These are phyloP conservation scores for Yamadazyma blattariae DNA, from an alignment of 1,139 yeast species.

Conservation along the genomic window DNA sequence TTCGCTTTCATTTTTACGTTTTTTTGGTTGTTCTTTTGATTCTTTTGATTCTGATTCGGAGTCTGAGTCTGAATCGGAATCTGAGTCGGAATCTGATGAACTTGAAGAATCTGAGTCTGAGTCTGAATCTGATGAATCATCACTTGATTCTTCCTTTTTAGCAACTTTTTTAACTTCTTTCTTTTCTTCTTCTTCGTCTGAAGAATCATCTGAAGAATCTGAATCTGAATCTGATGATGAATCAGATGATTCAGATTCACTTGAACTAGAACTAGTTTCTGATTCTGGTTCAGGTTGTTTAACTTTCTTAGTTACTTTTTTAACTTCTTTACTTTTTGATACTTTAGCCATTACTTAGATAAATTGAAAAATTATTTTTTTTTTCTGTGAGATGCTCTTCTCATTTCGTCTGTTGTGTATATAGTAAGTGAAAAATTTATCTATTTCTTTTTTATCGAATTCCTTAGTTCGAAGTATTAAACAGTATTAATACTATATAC, in stretches of 20 bases:
- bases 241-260: constrained; percentile 11
- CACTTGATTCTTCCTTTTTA: constrained; percentile 12
- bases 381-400: constrained; percentile 9
- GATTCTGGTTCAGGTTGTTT: constrained; percentile 13
- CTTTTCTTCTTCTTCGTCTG: constrained; percentile 12
- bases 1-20: constrained; percentile 34
- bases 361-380: constrained; percentile 5
- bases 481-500: too few relatives aligned
- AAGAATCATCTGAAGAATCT: constrained; percentile 16
- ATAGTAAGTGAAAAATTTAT: background rate
- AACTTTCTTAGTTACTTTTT: constrained; percentile 18
- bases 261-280: constrained; percentile 3
- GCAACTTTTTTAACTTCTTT: constrained; percentile 19
- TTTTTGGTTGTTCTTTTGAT: constrained; percentile 22
- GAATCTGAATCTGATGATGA: constrained; percentile 16
- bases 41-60: constrained; percentile 18
- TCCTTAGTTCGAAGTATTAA: too few relatives aligned
- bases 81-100: constrained; percentile 26
- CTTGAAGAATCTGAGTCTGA: constrained; percentile 21
- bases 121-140: constrained; percentile 25
- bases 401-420: background rate
- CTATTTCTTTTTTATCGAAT: too few relatives aligned
- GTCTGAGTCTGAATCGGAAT: constrained; percentile 21
- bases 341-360: constrained; percentile 25
- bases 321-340: constrained; percentile 15